A percentile compares a stretch with the other conserved stretches of the same genome.
These are phyloP conservation scores for Pelargonium australe DNA, from an alignment of 441 rosid genomes.

Conservation along the genomic window DNA sequence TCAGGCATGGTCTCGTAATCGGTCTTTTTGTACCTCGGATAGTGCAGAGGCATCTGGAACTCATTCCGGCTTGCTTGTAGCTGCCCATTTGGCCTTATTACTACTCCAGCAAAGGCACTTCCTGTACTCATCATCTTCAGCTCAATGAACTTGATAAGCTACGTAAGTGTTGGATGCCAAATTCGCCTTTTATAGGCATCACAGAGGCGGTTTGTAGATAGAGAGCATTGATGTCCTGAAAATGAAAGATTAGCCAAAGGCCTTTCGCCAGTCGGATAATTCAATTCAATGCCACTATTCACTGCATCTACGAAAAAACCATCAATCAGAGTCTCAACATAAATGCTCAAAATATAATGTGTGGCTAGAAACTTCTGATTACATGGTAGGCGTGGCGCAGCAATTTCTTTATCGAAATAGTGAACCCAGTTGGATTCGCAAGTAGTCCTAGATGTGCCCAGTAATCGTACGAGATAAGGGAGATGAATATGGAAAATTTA, in stretches of 20 bases:
- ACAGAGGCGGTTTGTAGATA: not conserved
- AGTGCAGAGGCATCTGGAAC: conserved; percentile 58
- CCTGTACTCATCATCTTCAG: conserved; percentile 21
- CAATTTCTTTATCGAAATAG: not conserved
- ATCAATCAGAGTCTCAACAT: not conserved
- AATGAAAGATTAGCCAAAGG: not conserved
- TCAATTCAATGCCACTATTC: not conserved
- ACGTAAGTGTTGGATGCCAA: conserved; percentile 1
- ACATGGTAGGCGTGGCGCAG: conserved; percentile 4
- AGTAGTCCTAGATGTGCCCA: no score
- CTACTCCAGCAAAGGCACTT: conserved; percentile 15
- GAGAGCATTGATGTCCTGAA: not conserved
- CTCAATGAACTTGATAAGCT: not conserved
- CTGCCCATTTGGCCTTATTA: conserved; percentile 19
- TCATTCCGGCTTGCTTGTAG: conserved; percentile 15
- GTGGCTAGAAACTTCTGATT: conserved; percentile 1
- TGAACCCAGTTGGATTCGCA: no score
- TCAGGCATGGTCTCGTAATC: conserved; percentile 56
- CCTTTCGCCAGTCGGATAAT: not conserved
- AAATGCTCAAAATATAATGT: not conserved
- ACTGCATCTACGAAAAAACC: not conserved
- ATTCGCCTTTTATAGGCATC: conserved; percentile 26
- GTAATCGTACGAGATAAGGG: no score
- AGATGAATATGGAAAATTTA: no score
- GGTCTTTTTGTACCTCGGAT: conserved; percentile 35